These are phyloP conservation scores for Pleurotus citrinopileatus DNA, from an alignment of 768 basidiomycete genomes.

Conservation along the genomic window DNA sequence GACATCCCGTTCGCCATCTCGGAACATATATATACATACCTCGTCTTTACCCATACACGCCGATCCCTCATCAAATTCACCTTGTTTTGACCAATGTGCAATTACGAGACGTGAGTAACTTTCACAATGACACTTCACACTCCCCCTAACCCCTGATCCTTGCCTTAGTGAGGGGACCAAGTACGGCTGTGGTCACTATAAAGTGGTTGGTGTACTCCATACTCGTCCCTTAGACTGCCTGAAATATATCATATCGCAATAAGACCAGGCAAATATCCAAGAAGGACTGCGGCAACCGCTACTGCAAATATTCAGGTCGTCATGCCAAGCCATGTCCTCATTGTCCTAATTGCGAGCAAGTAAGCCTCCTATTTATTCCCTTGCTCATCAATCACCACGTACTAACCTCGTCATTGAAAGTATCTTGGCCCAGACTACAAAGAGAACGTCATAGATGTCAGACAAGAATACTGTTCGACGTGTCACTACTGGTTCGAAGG, in stretches of 20 bases:
- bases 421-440: slow-evolving; percentile 69
- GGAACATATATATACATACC: slow-evolving; percentile 1
- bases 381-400: slow-evolving; percentile 10
- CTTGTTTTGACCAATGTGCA: slow-evolving; percentile 41
- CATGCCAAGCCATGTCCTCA: slow-evolving; percentile 33
- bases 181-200: slow-evolving; percentile 80
- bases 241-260: slow-evolving; percentile 9
- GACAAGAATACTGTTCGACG: slow-evolving; percentile 50
- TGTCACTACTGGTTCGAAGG: slow-evolving; percentile 61
- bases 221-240: slow-evolving; percentile 12
- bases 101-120: slow-evolving; percentile 48
- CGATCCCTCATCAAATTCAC: not conserved
- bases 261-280: slow-evolving; percentile 52
- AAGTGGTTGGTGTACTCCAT: slow-evolving; percentile 45
- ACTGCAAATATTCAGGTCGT: slow-evolving; percentile 32
- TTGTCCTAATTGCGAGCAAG: slow-evolving; percentile 43
- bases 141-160: slow-evolving; percentile 20
- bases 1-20: too few species aligned
- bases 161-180: slow-evolving; percentile 64
- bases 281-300: slow-evolving; percentile 51
- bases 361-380: slow-evolving; percentile 21
- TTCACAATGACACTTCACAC: slow-evolving; percentile 14
- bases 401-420: slow-evolving; percentile 32
- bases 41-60: slow-evolving; percentile 13
- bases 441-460: slow-evolving; percentile 54